Percentiles rank a stretch among this genome's conserved stretches.
phyloP scores from a whole-genome alignment of 169 alveolate genomes.

The Besnoitia besnoiti region DNA sequence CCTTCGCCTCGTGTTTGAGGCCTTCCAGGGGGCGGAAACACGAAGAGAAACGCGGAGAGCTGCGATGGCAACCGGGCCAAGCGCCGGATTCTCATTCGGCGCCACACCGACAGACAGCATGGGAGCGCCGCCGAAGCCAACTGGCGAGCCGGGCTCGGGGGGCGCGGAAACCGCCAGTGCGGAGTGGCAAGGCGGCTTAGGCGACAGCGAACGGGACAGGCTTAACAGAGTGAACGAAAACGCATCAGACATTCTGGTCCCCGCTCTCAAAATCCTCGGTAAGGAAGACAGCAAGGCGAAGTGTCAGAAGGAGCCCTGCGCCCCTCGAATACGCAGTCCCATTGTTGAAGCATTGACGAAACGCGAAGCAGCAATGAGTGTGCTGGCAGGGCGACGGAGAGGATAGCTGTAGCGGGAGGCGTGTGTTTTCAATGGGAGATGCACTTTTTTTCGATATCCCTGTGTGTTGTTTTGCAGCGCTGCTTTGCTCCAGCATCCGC shows the following conservation, averaged over 20 bases:
- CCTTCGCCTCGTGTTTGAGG: constrained; percentile 23
- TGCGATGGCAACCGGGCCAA: not conserved
- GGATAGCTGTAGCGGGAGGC: too few relatives aligned
- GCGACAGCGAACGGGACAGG: constrained; percentile 4
- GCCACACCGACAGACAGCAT: not conserved
- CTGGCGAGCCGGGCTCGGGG: not conserved
- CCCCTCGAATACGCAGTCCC: too few relatives aligned
- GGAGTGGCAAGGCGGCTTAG: not conserved
- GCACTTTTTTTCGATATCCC: not conserved
- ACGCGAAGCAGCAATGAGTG: too few relatives aligned
- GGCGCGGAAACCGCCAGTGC: not conserved
- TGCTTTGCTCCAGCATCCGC: not conserved
- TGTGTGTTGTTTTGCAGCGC: not conserved
- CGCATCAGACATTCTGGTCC: constrained; percentile 18
- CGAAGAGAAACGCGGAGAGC: not conserved
- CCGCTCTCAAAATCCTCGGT: constrained; percentile 25
- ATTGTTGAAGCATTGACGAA: too few relatives aligned
- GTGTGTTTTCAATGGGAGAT: too few relatives aligned
- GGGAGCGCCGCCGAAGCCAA: not conserved
- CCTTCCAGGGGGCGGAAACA: not conserved
- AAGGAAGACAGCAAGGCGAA: not conserved
- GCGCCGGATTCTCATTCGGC: not conserved
- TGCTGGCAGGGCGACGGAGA: too few relatives aligned
- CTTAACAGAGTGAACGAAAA: not conserved
- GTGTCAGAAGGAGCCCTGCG: too few relatives aligned